Evolutionary conservation across 108 stramenopile species (phyloP).

Genomic region (Cyclostephanos invisitatus): DNA sequence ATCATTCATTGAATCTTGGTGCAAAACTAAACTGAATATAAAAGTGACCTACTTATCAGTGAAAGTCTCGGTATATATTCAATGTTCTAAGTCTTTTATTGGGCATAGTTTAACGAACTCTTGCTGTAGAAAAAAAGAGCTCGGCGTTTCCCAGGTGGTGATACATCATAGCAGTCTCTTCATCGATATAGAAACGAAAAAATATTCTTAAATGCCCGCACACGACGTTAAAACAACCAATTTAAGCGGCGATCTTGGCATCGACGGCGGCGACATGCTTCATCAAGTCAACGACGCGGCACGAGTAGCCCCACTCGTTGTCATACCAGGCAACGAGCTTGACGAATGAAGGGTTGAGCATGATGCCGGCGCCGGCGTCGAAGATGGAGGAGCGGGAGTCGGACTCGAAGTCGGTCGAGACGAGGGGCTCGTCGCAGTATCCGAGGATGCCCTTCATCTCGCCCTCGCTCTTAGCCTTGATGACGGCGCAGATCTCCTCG

Average conservation of each 20-base stretch:
- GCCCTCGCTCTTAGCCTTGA: constrained; percentile 69
- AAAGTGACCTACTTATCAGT: background rate
- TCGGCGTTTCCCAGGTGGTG: background rate
- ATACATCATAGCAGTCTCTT: background rate
- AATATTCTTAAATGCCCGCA: background rate
- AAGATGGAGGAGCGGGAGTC: constrained; percentile 96
- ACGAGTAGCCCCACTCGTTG: constrained; percentile 66
- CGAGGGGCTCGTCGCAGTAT: constrained; percentile 96
- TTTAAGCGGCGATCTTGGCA: constrained; percentile 78
- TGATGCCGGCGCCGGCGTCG: constrained; percentile 96
- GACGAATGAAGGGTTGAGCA: constrained; percentile 91
- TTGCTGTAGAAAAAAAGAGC: constrained; percentile 1
- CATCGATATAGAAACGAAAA: background rate
- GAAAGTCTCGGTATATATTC: no score
- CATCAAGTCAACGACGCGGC: constrained; percentile 93
- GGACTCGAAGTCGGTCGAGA: constrained; percentile 94
- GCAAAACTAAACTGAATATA: background rate
- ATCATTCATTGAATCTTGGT: no score
- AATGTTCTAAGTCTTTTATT: background rate
- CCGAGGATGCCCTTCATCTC: constrained; percentile 98
- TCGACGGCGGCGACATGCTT: constrained; percentile 88
- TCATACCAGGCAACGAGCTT: constrained; percentile 97
- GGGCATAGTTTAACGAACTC: background rate
- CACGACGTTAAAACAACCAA: constrained; percentile 1
- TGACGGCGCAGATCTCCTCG: constrained; percentile 95